Evolutionary conservation across 768 basidiomycete species (phyloP), one percentile per base, ranked within the genome.

Genomic region (Lanmaoa pseudosensibilis): DNA sequence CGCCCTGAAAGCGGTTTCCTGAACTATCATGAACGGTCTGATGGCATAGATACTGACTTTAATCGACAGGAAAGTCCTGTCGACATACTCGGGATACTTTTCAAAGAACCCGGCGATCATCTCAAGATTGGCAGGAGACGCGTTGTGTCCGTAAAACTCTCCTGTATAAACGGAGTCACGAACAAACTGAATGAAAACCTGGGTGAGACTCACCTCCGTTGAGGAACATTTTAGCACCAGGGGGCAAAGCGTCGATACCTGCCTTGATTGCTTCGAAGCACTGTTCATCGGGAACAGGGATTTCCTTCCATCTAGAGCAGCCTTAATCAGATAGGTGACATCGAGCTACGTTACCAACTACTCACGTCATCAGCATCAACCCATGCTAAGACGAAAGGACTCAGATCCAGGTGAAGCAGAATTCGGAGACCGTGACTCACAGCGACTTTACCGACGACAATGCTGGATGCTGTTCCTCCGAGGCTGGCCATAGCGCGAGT

Each of bases 351-450:
- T 16, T 7, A 11, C 11, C 4, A 1, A 19, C 1, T 11, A 54
- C 52, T 21, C 63, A 82, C 72, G 83, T 85, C 77, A 85, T 79
- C 71, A 78, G 69, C 83, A 84, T 84, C 36, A 84, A 68, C 1
- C 84, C 84, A 61, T 81, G 79, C 73, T 55, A 16, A 12, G 27
- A 27, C 27, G 27, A 27, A 27, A 27, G 27, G 27, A 4, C 27
- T 27, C 27, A 27, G 27, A 27, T 27, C 27, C 27, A 27, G 27
- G 27, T 6, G 3, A 27, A 27, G 27, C 27, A 5, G 27, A 27
- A 4, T 27, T 27, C 6, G 27, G 27, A 6, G 6, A 6, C 6
- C 27, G 27, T 27, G 27, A 27, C 44, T 45, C 12, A 78, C 77
- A 18, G 68, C 77, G 34, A 74, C 67, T 57, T 74, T 73, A 0